Evolutionary conservation across 2,329 filamentous ascomycete genomes (phyloP).

Genomic region (Xylaria sp.): DNA sequence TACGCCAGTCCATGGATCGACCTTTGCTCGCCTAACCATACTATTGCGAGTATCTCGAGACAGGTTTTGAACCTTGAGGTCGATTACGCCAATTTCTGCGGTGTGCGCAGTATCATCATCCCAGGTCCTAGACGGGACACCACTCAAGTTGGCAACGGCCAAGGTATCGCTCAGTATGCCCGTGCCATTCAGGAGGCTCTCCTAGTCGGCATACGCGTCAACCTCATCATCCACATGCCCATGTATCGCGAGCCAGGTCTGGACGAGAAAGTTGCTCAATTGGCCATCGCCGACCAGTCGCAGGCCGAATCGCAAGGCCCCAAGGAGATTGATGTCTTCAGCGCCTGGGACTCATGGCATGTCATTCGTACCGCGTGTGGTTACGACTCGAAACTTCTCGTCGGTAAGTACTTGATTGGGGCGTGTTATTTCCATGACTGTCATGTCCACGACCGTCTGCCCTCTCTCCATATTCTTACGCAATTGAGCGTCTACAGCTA

Average conservation of each 20-base stretch:
- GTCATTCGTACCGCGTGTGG: slow-evolving; percentile 77
- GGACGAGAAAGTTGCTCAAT: slow-evolving; percentile 47
- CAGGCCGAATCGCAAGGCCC: slow-evolving; percentile 35
- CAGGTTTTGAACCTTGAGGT: slow-evolving; percentile 89
- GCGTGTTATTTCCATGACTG: slow-evolving; percentile 7
- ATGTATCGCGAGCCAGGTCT: slow-evolving; percentile 70
- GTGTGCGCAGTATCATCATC: slow-evolving; percentile 75
- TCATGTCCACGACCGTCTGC: not conserved
- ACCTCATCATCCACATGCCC: slow-evolving; percentile 73
- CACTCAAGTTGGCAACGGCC: slow-evolving; percentile 44
- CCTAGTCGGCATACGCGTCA: slow-evolving; percentile 66
- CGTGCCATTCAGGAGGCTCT: slow-evolving; percentile 78
- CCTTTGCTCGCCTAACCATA: slow-evolving; percentile 72
- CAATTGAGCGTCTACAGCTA: not conserved
- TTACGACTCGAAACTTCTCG: slow-evolving; percentile 73
- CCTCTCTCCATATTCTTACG: not conserved
- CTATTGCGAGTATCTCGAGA: slow-evolving; percentile 79
- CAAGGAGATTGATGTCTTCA: slow-evolving; percentile 62
- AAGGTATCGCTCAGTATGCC: slow-evolving; percentile 68
- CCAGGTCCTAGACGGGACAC: slow-evolving; percentile 67
- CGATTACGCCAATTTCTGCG: slow-evolving; percentile 93
- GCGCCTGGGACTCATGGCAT: slow-evolving; percentile 92
- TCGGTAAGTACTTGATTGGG: slow-evolving; percentile 60
- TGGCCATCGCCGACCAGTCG: slow-evolving; percentile 42
- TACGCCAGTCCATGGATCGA: slow-evolving; percentile 92